phyloP scores from a whole-genome alignment of 1,139 yeast genomes.

The Nematodospora anomalae region DNA sequence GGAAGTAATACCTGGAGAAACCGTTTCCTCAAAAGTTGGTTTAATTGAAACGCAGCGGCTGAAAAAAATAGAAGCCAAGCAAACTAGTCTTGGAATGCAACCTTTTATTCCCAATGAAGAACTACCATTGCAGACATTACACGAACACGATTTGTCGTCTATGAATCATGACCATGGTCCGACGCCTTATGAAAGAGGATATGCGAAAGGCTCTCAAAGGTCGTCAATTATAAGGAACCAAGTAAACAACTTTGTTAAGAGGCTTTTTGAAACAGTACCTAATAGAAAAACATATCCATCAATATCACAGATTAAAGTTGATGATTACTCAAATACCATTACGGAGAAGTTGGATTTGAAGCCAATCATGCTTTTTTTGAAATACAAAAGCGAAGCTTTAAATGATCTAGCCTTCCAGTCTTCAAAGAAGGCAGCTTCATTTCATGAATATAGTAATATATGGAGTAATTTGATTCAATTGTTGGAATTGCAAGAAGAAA shows the following conservation, averaged over 20 bases:
- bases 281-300: slow-evolving; percentile 1
- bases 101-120: slow-evolving; percentile 23
- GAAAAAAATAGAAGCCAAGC: background rate
- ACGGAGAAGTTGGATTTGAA: slow-evolving; percentile 32
- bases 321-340: slow-evolving; percentile 38
- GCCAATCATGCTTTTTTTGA: slow-evolving; percentile 33
- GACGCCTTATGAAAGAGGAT: slow-evolving; percentile 38
- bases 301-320: slow-evolving; percentile 18
- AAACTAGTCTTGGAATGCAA: slow-evolving; percentile 27
- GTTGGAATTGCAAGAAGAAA: slow-evolving; percentile 30
- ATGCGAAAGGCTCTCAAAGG: slow-evolving; percentile 32
- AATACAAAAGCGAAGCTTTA: slow-evolving; percentile 31
- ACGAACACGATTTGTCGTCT: slow-evolving; percentile 5
- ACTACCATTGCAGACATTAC: background rate
- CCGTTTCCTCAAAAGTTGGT: slow-evolving; percentile 1
- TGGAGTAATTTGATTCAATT: slow-evolving; percentile 41
- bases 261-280: slow-evolving; percentile 11
- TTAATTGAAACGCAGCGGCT: background rate
- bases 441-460: slow-evolving; percentile 29
- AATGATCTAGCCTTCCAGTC: slow-evolving; percentile 25
- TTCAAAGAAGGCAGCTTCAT: slow-evolving; percentile 29
- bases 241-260: slow-evolving; percentile 15
- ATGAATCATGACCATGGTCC: slow-evolving; percentile 28
- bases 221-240: slow-evolving; percentile 27
- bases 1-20: slow-evolving; percentile 2